phyloP scores from a whole-genome alignment of 176 grass and related monocot genomes.

The Triticum timopheevii region DNA sequence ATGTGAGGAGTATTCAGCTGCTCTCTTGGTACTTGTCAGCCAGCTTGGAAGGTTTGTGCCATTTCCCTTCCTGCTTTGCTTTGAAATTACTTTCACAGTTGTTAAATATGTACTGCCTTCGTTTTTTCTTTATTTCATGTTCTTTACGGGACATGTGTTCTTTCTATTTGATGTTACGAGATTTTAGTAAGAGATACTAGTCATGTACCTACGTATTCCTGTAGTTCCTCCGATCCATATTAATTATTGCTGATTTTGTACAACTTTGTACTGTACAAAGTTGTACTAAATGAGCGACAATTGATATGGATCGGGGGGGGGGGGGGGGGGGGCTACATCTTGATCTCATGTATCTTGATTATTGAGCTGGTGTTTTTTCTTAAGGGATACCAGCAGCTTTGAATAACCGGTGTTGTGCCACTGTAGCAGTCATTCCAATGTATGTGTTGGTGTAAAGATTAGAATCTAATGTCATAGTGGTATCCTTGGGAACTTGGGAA shows the following conservation, averaged over 20 bases:
- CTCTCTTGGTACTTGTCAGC: slow-evolving; percentile 68
- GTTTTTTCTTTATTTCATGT: neutral
- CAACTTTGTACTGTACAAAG: too few relatives aligned
- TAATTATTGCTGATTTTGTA: neutral
- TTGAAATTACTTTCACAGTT: neutral
- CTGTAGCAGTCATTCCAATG: too few relatives aligned
- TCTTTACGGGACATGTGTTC: neutral
- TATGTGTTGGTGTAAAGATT: too few relatives aligned
- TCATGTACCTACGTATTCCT: neutral
- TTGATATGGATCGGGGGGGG: too few relatives aligned
- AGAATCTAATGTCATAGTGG: too few relatives aligned
- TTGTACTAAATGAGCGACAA: too few relatives aligned
- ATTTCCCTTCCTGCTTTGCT: neutral
- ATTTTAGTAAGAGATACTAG: neutral
- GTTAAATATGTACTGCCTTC: neutral
- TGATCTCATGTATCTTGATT: slow-evolving; percentile 8
- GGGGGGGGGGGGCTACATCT: too few relatives aligned
- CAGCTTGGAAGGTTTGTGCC: slow-evolving; percentile 75
- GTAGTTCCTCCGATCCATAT: neutral
- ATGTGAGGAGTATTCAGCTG: slow-evolving; percentile 63
- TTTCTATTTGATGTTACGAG: neutral
- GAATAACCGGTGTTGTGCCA: neutral
- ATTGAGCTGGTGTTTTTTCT: neutral
- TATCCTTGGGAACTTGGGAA: too few relatives aligned
- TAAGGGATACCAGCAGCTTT: neutral